phyloP scores from a whole-genome alignment of 352 stramenopile genomes.

The Phytophthora tubulina region DNA sequence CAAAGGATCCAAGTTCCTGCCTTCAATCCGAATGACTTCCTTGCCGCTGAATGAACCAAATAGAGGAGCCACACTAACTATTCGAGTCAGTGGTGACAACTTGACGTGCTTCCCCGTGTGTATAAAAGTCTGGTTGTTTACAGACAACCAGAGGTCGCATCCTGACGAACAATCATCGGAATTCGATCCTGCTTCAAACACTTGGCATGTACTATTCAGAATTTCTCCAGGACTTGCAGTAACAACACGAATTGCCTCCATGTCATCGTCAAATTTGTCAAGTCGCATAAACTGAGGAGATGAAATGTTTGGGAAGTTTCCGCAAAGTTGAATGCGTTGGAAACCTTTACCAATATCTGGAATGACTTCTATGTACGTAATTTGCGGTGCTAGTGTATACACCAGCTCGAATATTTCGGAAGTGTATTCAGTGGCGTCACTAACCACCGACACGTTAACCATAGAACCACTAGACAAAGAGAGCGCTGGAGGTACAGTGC shows the following conservation, averaged over 20 bases:
- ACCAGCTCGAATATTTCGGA: slow-evolving; percentile 42
- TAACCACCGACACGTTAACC: slow-evolving; percentile 47
- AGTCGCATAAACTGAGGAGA: slow-evolving; percentile 28
- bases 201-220: slow-evolving; percentile 29
- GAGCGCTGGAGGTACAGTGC: slow-evolving; percentile 32
- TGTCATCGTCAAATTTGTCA: slow-evolving; percentile 17
- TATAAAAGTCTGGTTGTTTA: slow-evolving; percentile 54
- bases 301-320: slow-evolving; percentile 17
- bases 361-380: slow-evolving; percentile 37
- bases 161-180: slow-evolving; percentile 21
- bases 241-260: background rate
- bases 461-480: background rate
- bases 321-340: slow-evolving; percentile 29
- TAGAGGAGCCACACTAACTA: slow-evolving; percentile 26
- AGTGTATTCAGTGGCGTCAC: slow-evolving; percentile 22
- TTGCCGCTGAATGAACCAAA: slow-evolving; percentile 43
- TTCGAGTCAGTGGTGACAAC: slow-evolving; percentile 19
- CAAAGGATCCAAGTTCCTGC: slow-evolving; percentile 24
- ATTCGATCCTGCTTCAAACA: slow-evolving; percentile 15
- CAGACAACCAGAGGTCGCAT: slow-evolving; percentile 50
- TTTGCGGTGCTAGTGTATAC: slow-evolving; percentile 39
- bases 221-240: slow-evolving; percentile 6
- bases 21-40: slow-evolving; percentile 43
- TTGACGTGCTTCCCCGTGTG: slow-evolving; percentile 36
- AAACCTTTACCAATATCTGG: slow-evolving; percentile 9